Base-by-base conservation (phyloP, 495 filamentous ascomycete genomes). In the Umbilicaria muhlenbergii region DNA sequence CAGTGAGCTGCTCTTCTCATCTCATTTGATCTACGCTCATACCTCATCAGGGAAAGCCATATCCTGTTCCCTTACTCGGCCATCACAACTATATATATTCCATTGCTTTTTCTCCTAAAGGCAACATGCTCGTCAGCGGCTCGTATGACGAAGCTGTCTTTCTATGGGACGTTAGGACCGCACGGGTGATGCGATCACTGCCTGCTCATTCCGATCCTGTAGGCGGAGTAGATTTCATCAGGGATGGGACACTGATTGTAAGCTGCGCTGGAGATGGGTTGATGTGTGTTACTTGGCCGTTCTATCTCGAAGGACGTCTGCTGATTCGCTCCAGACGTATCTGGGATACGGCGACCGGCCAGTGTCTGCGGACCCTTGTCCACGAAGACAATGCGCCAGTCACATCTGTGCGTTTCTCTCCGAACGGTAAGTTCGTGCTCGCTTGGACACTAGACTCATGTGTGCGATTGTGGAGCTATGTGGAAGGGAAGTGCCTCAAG, bases 141-240 rank as follows among this genome's bases (percentile, higher is more conserved):
- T 89, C 83, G 52, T 96, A 94, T 61, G 91, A 96, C 53, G 91
- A 98, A 67, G 91, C 92, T 8, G 83, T 98, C 0, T 92, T 94
- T 50, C 62, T 96, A 18, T 98, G 91, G 91, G 91, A 96, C 61
- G 82, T 96, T 3, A 74, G 91, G 0, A 80, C 84, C 0, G 85
- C 82, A 3, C 64, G 75, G 19, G 65, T 84, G 38, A 89, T 98
- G 86, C 74, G 85, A 39, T 87, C 82, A 39, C 69, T 96, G 36
- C 91, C 91, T 3, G 91, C 91, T 11, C 91, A 98, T 53, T 88
- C 83, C 21, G 91, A 98, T 60, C 91, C 91, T 0, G 87, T 98
- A 13, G 76, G 79, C 39, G 89, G 91, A 3, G 86, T 98, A 13
- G 87, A 92, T 57, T 93, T 96, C 54, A 84, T 86, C 41, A 67